Percentiles rank a stretch among this genome's conserved stretches.
These are phyloP conservation scores for Crepidotus variabilis DNA, from an alignment of 768 basidiomycete species.

Conservation along the genomic window DNA sequence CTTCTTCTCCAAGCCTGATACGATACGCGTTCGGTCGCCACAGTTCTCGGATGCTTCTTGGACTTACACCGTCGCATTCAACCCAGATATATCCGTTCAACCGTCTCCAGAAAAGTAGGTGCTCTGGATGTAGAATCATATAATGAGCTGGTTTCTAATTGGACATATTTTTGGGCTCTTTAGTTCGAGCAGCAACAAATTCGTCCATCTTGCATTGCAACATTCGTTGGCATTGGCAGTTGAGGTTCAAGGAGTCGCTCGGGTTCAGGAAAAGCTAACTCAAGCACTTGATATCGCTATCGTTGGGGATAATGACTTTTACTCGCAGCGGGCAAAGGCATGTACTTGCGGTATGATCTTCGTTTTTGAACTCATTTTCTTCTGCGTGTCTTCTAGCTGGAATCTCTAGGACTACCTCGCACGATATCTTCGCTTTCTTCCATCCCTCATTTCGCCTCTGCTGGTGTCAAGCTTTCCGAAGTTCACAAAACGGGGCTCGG, in stretches of 20 bases:
- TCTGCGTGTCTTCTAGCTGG: constrained; percentile 44
- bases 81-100: constrained; percentile 25
- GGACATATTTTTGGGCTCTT: constrained; percentile 10
- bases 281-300: constrained; percentile 74
- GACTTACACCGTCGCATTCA: constrained; percentile 56
- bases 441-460: constrained; percentile 74
- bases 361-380: constrained; percentile 4
- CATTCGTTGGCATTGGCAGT: constrained; percentile 66
- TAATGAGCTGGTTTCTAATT: constrained; percentile 4
- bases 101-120: constrained; percentile 37
- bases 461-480: constrained; percentile 62
- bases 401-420: constrained; percentile 54
- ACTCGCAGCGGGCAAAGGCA: constrained; percentile 89
- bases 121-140: constrained; percentile 6
- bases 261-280: constrained; percentile 38
- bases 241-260: constrained; percentile 49
- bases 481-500: constrained; percentile 99
- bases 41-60: constrained; percentile 85
- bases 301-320: constrained; percentile 95
- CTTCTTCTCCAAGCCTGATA: constrained; percentile 25
- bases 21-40: constrained; percentile 79
- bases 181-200: constrained; percentile 75
- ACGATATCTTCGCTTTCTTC: constrained; percentile 59
- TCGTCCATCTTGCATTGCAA: constrained; percentile 86
- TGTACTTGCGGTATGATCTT: constrained; percentile 15